Evolutionary conservation across 345 rosid genomes (phyloP).

Genomic region (Lepidium didymum): DNA sequence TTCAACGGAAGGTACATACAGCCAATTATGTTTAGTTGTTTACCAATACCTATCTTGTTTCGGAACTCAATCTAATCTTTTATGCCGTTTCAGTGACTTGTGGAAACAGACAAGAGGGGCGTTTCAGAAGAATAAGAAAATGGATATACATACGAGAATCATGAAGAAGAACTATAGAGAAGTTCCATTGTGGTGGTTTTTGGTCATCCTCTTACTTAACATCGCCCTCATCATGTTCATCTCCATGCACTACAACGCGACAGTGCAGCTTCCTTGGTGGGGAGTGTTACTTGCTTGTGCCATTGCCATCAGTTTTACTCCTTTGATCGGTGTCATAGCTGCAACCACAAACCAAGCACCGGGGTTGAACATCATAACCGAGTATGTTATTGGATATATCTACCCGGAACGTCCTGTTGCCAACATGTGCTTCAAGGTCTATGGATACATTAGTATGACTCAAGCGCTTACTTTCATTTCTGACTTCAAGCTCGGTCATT

Average conservation of each 20-base stretch:
- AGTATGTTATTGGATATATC: constrained; percentile 70
- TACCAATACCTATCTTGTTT: background rate
- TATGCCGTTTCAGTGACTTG: constrained; percentile 42
- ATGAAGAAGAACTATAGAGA: constrained; percentile 59
- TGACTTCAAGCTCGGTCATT: constrained; percentile 84
- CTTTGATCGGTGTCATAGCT: constrained; percentile 63
- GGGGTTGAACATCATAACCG: constrained; percentile 75
- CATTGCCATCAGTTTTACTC: constrained; percentile 70
- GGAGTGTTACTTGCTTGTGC: constrained; percentile 74
- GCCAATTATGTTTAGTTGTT: background rate
- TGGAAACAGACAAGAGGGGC: constrained; percentile 53
- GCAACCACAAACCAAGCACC: constrained; percentile 76
- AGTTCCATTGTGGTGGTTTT: constrained; percentile 82
- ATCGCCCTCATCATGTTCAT: constrained; percentile 46
- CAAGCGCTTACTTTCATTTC: constrained; percentile 63
- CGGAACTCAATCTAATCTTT: background rate
- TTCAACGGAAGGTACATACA: constrained; percentile 52
- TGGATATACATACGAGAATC: constrained; percentile 72
- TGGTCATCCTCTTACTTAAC: constrained; percentile 41
- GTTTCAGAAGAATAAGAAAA: constrained; percentile 39
- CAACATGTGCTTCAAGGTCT: constrained; percentile 91
- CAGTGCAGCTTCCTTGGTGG: constrained; percentile 93
- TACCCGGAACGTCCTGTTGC: constrained; percentile 89
- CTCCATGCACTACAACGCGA: constrained; percentile 47
- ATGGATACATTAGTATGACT: constrained; percentile 79